Base-by-base conservation (phyloP, 2,329 filamentous ascomycete species). In the Nigrospora osmanthi region DNA sequence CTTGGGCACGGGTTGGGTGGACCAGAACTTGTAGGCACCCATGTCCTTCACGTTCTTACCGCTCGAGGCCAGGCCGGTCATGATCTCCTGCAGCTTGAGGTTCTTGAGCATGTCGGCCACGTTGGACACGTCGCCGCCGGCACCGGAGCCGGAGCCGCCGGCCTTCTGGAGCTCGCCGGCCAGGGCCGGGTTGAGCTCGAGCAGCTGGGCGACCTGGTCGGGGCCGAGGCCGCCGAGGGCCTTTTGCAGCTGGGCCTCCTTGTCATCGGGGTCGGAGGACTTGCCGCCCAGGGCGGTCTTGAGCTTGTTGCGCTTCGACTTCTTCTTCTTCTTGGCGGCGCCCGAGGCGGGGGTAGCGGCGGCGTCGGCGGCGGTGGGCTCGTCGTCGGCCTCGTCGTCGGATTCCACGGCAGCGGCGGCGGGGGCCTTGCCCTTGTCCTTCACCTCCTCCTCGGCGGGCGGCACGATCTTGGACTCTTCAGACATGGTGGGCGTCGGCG, bases 21-120 rank as follows among this genome's bases (percentile, higher is more conserved):
- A 83, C 93, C 93, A 98, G 71, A 98, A 98, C 68, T 95, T 96
- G 76, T 97, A 96, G 47, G 84, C 87, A 7, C 85, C 89, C 89
- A 96, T 95, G 61, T 96, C 90, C 71, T 95, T 96, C 56, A 81
- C 83, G 59, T 95, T 95, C 75, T 93, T 94, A 45, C 86, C 87
- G 49, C 80, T 82, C 9, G 87, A 73, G 14, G 89, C 85, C 57
- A 87, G 66, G 0, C 85, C 84, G 1, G 85, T 87, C 76, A 88
- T 79, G 59, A 87, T 79, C 51, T 88, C 83, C 59, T 82, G 76
- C 45, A 87, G 68, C 52, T 75, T 83, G 60, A 88, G 71, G 54
- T 77, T 76, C 65, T 78, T 78, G 50, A 85, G 69, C 40, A 73
- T 66, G 31, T 75, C 71, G 47, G 74, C 67, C 28, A 75, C 66